Conservation (phyloP, 208 protist species). For the Trichomonas vaginalis region DNA sequence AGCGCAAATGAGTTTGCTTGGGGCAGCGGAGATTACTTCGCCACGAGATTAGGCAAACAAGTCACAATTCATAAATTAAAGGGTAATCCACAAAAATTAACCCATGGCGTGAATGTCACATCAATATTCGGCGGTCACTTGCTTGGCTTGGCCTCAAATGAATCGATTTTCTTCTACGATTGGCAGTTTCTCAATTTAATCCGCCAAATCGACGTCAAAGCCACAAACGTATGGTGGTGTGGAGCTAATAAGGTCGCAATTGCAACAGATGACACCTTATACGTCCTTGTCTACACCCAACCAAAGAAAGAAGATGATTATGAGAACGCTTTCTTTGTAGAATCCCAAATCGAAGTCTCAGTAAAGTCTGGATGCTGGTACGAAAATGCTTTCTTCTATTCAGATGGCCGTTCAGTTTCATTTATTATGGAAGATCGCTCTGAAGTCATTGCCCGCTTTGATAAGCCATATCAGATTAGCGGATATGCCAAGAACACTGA, state of each 20-base stretch:
- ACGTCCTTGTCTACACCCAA: neutral
- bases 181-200: neutral
- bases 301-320: neutral
- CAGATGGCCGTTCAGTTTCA: neutral
- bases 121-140: neutral
- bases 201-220: neutral
- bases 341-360: neutral
- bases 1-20: slow-evolving; percentile 78
- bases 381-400: neutral
- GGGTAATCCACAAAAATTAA: neutral
- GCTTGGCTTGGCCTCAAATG: neutral
- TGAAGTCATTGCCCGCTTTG: neutral
- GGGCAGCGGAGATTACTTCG: slow-evolving; percentile 46
- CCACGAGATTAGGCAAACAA: neutral
- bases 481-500: neutral
- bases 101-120: no score
- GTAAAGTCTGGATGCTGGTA: neutral
- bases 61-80: neutral
- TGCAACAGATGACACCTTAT: neutral
- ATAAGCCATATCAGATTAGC: neutral
- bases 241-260: neutral
- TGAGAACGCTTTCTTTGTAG: neutral
- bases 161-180: neutral
- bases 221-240: neutral
- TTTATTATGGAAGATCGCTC: neutral